Evolutionary conservation across 805 yeast genomes (phyloP).

Genomic region (Ogataea pini): DNA sequence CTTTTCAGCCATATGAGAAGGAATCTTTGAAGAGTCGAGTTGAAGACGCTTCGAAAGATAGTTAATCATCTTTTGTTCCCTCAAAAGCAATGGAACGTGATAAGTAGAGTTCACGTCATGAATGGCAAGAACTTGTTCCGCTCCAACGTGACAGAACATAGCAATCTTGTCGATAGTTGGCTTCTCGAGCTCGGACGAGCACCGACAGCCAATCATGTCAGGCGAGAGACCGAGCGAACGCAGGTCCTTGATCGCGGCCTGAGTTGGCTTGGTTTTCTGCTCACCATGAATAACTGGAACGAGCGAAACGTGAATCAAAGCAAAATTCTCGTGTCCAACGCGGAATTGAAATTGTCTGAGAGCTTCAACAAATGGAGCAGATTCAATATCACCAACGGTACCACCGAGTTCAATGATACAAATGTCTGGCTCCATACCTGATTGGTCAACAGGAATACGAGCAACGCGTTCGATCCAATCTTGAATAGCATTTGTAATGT

Average conservation of each 20-base stretch:
- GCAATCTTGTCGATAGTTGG: constrained; percentile 94
- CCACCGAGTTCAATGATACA: constrained; percentile 99
- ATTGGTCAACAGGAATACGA: constrained; percentile 84
- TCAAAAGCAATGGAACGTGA: constrained; percentile 90
- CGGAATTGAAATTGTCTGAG: constrained; percentile 98
- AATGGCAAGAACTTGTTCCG: constrained; percentile 96
- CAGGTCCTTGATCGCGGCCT: constrained; percentile 96
- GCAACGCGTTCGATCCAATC: constrained; percentile 98
- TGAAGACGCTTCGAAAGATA: constrained; percentile 69
- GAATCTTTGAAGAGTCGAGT: constrained; percentile 48
- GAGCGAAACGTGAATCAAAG: constrained; percentile 92
- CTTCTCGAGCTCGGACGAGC: constrained; percentile 75
- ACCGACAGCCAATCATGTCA: constrained; percentile 97
- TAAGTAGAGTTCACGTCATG: constrained; percentile 96
- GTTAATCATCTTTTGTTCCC: constrained; percentile 81
- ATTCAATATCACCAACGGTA: constrained; percentile 98
- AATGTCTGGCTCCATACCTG: constrained; percentile 88
- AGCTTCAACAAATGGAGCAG: constrained; percentile 99
- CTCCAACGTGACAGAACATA: constrained; percentile 98
- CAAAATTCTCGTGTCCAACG: constrained; percentile 91
- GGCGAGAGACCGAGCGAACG: constrained; percentile 94
- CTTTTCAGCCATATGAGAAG: constrained; percentile 51
- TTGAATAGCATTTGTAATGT: constrained; percentile 94
- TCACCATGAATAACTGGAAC: constrained; percentile 99
- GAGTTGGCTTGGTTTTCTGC: constrained; percentile 99